Evolutionary conservation across 2,329 filamentous ascomycete species (phyloP), one percentile per base, ranked within the genome.

Genomic region (Fusarium hostae): DNA sequence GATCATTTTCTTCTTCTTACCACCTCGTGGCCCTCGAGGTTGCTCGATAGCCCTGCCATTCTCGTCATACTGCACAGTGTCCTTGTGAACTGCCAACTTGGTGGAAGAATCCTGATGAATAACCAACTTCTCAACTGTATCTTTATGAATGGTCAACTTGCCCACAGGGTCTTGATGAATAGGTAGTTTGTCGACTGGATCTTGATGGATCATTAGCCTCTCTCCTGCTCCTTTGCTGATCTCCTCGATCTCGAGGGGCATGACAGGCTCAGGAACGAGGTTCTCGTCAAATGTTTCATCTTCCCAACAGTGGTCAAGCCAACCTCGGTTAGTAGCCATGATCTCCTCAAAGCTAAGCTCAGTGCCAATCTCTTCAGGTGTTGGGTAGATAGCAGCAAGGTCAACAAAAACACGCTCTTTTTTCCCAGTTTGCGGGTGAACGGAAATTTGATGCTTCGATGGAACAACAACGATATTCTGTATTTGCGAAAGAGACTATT

Each of bases 341-440:
- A 99, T 83, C 82, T 99, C 96, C 79, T 99, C 96, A 78, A 98
- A 97, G 77, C 93, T 95, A 68, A 93, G 87, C 81, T 98, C 95
- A 35, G 90, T 90, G 6, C 89, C 89, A 3, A 90, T 87, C 66
- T 92, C 88, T 48, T 91, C 88, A 26, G 89, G 88, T 41, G 91
- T 91, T 12, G 94, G 95, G 77, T 98, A 98, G 37, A 98, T 87
- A 35, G 91, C 90, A 79, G 94, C 90, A 56, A 98, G 86, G 77
- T 97, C 91, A 78, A 97, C 94, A 82, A 93, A 95, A 34, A 98
- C 92, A 70, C 92, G 90, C 81, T 98, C 95, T 77, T 89, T 89
- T 82, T 92, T 94, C 63, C 95, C 94, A 59, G 89, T 97, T 80
- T 90, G 89, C 41, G 93, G 90, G 78, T 98, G 97, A 74, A 94